Percentiles rank a stretch among this genome's conserved stretches.
Evolutionary conservation across 2,329 filamentous ascomycete species (phyloP).

Genomic region (Verticillium dahliae): DNA sequence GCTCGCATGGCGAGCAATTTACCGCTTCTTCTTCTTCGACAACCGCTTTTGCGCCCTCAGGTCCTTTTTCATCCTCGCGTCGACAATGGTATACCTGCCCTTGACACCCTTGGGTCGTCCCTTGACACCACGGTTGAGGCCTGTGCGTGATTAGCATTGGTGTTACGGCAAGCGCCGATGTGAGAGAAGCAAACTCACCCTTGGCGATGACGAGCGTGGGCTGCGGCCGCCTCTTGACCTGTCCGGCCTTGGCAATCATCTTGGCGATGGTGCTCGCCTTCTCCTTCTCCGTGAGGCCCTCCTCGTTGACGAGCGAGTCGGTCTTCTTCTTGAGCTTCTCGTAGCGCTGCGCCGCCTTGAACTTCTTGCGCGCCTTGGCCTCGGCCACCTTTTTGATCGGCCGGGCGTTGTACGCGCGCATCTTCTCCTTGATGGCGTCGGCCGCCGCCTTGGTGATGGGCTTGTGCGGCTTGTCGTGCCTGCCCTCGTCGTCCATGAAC

Average conservation of each 20-base stretch:
- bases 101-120: constrained; percentile 88
- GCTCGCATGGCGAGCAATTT: not conserved
- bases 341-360: constrained; percentile 81
- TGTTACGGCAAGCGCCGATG: too few species aligned
- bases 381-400: constrained; percentile 99
- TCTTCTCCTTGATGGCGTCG: constrained; percentile 87
- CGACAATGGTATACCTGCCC: constrained; percentile 96
- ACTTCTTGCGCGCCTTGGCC: constrained; percentile 93
- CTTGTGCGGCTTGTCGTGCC: constrained; percentile 76
- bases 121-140: constrained; percentile 71
- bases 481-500: constrained; percentile 90
- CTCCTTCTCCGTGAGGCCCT: constrained; percentile 91
- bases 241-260: constrained; percentile 73
- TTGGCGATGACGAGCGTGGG: constrained; percentile 85
- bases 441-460: constrained; percentile 91
- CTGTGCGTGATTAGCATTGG: constrained; percentile 4
- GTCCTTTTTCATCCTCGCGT: constrained; percentile 94
- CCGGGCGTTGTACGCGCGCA: constrained; percentile 84
- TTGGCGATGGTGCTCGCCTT: constrained; percentile 81
- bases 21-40: constrained; percentile 50
- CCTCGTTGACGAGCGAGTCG: constrained; percentile 81
- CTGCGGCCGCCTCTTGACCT: constrained; percentile 78
- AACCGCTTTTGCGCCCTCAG: constrained; percentile 76
- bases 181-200: constrained; percentile 35
- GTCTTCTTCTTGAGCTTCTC: constrained; percentile 98